A percentile compares a stretch with the other conserved stretches of the same genome.
Conservation (phyloP, 2,329 filamentous ascomycete genomes). For the Hirsutella minnesotensis region DNA sequence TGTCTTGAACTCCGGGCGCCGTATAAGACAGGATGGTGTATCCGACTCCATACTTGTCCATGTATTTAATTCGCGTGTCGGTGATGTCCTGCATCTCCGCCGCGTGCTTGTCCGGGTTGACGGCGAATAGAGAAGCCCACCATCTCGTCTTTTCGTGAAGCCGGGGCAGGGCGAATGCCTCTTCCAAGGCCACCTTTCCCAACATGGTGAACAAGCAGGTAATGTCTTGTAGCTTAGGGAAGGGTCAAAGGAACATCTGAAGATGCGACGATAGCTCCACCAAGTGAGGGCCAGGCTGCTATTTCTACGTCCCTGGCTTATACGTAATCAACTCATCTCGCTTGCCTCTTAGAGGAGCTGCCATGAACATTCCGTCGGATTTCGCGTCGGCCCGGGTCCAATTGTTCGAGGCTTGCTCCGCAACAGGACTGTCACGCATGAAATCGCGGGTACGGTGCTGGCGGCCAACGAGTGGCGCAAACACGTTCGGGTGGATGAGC, state of each 20-base stretch:
- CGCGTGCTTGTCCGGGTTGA: conserved; percentile 45
- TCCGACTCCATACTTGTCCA: conserved; percentile 34
- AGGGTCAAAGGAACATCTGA: too few relatives aligned
- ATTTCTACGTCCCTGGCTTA: too few relatives aligned
- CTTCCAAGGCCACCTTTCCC: conserved; percentile 50
- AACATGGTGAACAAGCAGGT: conserved; percentile 31
- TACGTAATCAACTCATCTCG: too few relatives aligned
- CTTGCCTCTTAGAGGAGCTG: too few relatives aligned
- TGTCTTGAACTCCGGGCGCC: conserved; percentile 34
- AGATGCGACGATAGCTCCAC: too few relatives aligned
- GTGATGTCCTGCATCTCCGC: conserved; percentile 37
- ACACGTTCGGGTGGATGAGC: too few relatives aligned
- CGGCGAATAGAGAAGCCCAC: conserved; percentile 49
- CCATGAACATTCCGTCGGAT: background rate
- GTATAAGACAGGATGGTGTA: conserved; percentile 37
- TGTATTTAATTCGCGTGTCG: conserved; percentile 27
- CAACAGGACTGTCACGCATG: background rate
- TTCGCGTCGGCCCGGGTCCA: background rate
- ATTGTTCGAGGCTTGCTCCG: background rate
- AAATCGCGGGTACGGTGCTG: too few relatives aligned
- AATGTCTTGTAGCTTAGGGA: too few relatives aligned
- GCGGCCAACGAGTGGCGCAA: too few relatives aligned
- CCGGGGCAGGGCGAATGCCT: conserved; percentile 48
- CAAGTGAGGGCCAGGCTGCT: too few relatives aligned
- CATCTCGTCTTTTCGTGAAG: conserved; percentile 45